Evolutionary conservation across 495 filamentous ascomycete species (phyloP), one percentile per base, ranked within the genome.

Genomic region (Penicillium bovifimosum): DNA sequence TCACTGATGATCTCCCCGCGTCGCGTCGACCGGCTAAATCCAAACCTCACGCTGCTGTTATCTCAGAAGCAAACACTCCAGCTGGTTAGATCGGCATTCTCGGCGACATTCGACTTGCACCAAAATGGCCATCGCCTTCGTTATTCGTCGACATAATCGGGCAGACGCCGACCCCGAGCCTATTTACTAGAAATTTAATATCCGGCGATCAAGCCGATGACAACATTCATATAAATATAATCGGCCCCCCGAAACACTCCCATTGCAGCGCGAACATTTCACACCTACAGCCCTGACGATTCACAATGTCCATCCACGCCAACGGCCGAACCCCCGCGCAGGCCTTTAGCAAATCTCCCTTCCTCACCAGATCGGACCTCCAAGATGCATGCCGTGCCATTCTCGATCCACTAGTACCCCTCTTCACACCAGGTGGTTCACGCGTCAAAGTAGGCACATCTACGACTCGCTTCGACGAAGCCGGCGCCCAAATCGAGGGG

Each of bases 401-500:
- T 16, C 75, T 88, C 24, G 77, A 85, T 58, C 85, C 84, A 28
- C 71, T 87, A 5, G 66, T 80, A 28, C 77, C 80, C 20, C 83
- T 82, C 66, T 86, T 86, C 66, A 84, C 84, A 3, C 78, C 80
- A 0, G 56, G 62, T 31, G 75, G 77, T 47, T 76, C 77, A 16
- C 77, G 82, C 44, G 72, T 86, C 32, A 81, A 77, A 58, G 68
- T 79, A 38, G 84, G 84, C n/a, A 77, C 78, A 3, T 86, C 84
- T 9, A 82, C 81, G 6, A 83, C 84, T 27, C 74, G 83, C 27
- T 87, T 84, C 68, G 87, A 90, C 62, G 84, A 88, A 55, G 84
- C 81, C 5, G 87, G 84, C 7, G 86, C 86, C 7, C 83, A 89
- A 53, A 78, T 91, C 7, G 87, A 91, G 68, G 87, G 87, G 1